Percentiles rank a stretch among this genome's conserved stretches.
These are phyloP conservation scores for Pseudogymnoascus sp. DNA, from an alignment of 2,329 filamentous ascomycete species.

Conservation along the genomic window DNA sequence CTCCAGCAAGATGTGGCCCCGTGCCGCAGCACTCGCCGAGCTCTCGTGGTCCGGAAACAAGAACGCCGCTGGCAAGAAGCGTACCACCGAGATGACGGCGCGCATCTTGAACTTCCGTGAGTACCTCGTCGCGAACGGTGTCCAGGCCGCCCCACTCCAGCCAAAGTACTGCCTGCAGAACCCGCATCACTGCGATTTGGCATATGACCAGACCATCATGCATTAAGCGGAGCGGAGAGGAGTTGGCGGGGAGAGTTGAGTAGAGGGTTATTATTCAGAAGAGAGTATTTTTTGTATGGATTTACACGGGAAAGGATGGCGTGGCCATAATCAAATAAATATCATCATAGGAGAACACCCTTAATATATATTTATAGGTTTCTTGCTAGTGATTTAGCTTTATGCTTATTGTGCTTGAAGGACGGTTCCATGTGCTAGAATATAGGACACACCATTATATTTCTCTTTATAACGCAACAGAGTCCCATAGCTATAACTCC, in stretches of 20 bases:
- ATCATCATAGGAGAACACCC: too few relatives aligned
- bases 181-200: conserved; percentile 48
- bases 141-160: conserved; percentile 42
- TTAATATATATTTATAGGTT: too few relatives aligned
- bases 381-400: too few relatives aligned
- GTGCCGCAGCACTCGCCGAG: conserved; percentile 62
- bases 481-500: background rate
- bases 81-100: conserved; percentile 48
- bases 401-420: too few relatives aligned
- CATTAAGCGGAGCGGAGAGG: background rate
- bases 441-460: background rate
- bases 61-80: conserved; percentile 55
- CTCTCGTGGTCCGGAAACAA: conserved; percentile 66
- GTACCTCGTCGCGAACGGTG: conserved; percentile 46
- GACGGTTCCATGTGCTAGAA: too few relatives aligned
- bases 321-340: too few relatives aligned
- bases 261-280: too few relatives aligned
- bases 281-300: too few relatives aligned
- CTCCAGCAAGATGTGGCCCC: conserved; percentile 67
- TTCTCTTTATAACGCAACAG: background rate
- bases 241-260: background rate
- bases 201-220: conserved; percentile 39
- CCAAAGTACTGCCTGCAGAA: conserved; percentile 50
- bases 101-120: conserved; percentile 51
- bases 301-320: too few relatives aligned